Evolutionary conservation across 1,139 yeast species (phyloP).

Genomic region (Nakaseomyces delphensis): DNA sequence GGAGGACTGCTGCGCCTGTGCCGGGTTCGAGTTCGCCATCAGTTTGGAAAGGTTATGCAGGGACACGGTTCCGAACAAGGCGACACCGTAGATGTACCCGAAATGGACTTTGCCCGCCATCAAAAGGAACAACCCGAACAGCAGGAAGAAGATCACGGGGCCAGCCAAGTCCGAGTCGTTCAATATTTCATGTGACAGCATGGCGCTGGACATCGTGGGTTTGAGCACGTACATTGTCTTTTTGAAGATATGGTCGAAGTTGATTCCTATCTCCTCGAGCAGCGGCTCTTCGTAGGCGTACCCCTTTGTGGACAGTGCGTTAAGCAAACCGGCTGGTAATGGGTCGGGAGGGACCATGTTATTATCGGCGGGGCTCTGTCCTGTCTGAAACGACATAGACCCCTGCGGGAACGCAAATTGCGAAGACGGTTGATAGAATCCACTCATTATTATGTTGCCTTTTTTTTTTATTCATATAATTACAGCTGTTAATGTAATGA

Average conservation of each 20-base stretch:
- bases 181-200: slow-evolving; percentile 51
- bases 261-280: slow-evolving; percentile 86
- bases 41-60: slow-evolving; percentile 76
- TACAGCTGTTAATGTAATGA: too few species aligned
- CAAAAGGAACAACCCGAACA: slow-evolving; percentile 78
- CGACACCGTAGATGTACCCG: slow-evolving; percentile 95
- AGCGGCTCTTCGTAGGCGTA: slow-evolving; percentile 91
- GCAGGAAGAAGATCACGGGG: slow-evolving; percentile 77
- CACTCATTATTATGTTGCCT: too few species aligned
- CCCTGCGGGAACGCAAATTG: slow-evolving; percentile 31
- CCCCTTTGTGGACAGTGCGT: slow-evolving; percentile 91
- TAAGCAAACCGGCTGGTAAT: slow-evolving; percentile 67
- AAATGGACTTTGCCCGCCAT: slow-evolving; percentile 90
- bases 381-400: slow-evolving; percentile 26
- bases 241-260: slow-evolving; percentile 74
- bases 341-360: slow-evolving; percentile 33
- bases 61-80: slow-evolving; percentile 79
- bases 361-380: slow-evolving; percentile 9
- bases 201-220: slow-evolving; percentile 52
- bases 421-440: slow-evolving; percentile 28
- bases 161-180: slow-evolving; percentile 93
- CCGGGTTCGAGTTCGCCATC: slow-evolving; percentile 41
- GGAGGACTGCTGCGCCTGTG: slow-evolving; percentile 18
- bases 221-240: slow-evolving; percentile 84
- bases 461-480: not conserved